phyloP scores from a whole-genome alignment of 2,329 filamentous ascomycete genomes.

The Colletotrichum sp. region DNA sequence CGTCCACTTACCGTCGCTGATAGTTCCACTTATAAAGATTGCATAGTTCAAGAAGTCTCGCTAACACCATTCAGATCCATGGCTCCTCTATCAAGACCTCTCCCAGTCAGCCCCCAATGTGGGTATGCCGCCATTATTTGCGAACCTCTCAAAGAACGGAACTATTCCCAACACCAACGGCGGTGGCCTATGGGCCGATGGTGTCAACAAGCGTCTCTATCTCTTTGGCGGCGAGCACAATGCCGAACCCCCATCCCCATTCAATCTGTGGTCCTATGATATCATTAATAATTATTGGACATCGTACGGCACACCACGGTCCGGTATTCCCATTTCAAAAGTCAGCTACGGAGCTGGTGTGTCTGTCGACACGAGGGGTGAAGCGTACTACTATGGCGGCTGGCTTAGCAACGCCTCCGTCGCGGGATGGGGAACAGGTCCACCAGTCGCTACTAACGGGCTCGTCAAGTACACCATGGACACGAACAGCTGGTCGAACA shows the following conservation, averaged over 20 bases:
- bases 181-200: conserved; percentile 62
- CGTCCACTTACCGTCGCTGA: conserved; percentile 25
- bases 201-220: conserved; percentile 67
- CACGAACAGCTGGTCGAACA: conserved; percentile 55
- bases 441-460: conserved; percentile 52
- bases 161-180: conserved; percentile 54
- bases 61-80: conserved; percentile 46
- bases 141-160: conserved; percentile 63
- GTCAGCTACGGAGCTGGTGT: conserved; percentile 63
- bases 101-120: conserved; percentile 39
- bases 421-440: conserved; percentile 51
- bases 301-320: conserved; percentile 41
- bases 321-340: conserved; percentile 40
- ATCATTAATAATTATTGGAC: conserved; percentile 62
- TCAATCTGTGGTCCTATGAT: conserved; percentile 63
- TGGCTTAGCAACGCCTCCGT: conserved; percentile 62
- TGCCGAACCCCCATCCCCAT: conserved; percentile 45
- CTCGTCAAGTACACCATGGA: conserved; percentile 64
- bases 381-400: conserved; percentile 68
- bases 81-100: conserved; percentile 64
- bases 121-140: conserved; percentile 57
- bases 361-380: conserved; percentile 56
- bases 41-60: not conserved
- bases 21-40: not conserved
- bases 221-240: conserved; percentile 65